These are phyloP conservation scores for Penicillium expansum DNA, from an alignment of 2,329 filamentous ascomycete genomes.

Conservation along the genomic window DNA sequence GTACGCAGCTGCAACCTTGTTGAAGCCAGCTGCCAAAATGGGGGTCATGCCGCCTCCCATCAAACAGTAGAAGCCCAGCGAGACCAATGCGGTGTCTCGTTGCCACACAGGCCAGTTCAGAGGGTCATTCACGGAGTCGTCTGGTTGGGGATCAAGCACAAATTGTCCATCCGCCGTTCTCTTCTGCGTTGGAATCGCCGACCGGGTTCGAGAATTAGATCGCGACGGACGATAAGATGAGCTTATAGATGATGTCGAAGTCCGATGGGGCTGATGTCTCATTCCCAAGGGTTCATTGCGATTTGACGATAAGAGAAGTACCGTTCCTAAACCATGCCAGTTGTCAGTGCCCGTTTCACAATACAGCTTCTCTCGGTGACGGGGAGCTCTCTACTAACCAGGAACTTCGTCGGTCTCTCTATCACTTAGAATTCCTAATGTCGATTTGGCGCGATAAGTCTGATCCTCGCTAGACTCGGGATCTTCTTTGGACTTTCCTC, in stretches of 20 bases:
- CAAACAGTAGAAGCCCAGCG: constrained; percentile 88
- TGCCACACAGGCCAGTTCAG: constrained; percentile 86
- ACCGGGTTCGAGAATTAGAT: constrained; percentile 38
- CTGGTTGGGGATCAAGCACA: constrained; percentile 86
- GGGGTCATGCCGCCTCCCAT: constrained; percentile 91
- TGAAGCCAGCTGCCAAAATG: constrained; percentile 84
- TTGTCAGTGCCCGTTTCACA: neutral
- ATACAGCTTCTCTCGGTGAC: neutral
- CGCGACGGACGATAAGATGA: constrained; percentile 43
- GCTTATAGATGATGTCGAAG: constrained; percentile 55
- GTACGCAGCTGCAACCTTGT: constrained; percentile 68
- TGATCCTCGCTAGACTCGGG: constrained; percentile 14
- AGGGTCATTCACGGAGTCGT: constrained; percentile 86
- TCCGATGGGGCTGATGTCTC: constrained; percentile 60
- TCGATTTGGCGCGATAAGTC: constrained; percentile 48
- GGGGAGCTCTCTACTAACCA: constrained; percentile 52
- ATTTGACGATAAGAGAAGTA: constrained; percentile 59
- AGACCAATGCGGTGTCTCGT: constrained; percentile 74
- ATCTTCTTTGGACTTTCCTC: constrained; percentile 2
- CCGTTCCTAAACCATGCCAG: constrained; percentile 49
- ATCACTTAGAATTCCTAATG: constrained; percentile 80
- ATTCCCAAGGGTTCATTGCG: constrained; percentile 63
- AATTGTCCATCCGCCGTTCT: constrained; percentile 77
- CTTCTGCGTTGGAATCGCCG: constrained; percentile 56
- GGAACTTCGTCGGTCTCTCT: constrained; percentile 80